Evolutionary conservation across 441 rosid genomes (phyloP), one percentile per base, ranked within the genome.

Genomic region (Arabidopsis hybrid): DNA sequence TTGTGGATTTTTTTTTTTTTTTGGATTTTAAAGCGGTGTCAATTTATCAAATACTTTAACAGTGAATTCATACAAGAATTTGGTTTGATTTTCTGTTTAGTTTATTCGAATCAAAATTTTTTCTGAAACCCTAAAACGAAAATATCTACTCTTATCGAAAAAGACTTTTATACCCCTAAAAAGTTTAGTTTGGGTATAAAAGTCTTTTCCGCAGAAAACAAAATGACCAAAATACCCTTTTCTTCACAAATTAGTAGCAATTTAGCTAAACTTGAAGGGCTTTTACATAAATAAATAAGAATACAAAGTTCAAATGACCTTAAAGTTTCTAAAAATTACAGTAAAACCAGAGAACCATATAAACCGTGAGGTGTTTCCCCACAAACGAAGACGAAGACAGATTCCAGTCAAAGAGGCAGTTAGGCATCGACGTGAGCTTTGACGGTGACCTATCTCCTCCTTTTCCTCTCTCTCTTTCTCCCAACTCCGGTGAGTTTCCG

Each of bases 351-450:
- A 50, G 63, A 35, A 65, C 50, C 76, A 77, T 65, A 65, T 64
- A 77, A 76, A 63, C 39, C 7, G 40, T 43, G 80, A 51, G 39
- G 60, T 76, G 60, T 62, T 75, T 35, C 35, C 69, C 49, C 78
- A 67, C 70, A 61, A 60, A 46, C 35, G 65, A 55, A 63, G 71
- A 76, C 14, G 71, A 59, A 32, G 72, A 71, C 72, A 71, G 36
- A 72, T 71, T 76, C 58, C 80, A 65, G 72, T 71, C 76, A 71
- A 77, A 65, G 66, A 64, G 75, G 57, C 75, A 10, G 55, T 69
- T 63, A 4, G 16, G 60, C 32, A 45, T 46, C 46, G 66, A 70
- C 79, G 71, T 63, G 7, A 64, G 61, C 75, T 18, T 40, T 64
- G 71, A 63, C 75, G 50, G 60, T 31, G 11, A 6, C 58, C 38